phyloP scores from a whole-genome alignment of 345 rosid species.

The Viola odorata region DNA sequence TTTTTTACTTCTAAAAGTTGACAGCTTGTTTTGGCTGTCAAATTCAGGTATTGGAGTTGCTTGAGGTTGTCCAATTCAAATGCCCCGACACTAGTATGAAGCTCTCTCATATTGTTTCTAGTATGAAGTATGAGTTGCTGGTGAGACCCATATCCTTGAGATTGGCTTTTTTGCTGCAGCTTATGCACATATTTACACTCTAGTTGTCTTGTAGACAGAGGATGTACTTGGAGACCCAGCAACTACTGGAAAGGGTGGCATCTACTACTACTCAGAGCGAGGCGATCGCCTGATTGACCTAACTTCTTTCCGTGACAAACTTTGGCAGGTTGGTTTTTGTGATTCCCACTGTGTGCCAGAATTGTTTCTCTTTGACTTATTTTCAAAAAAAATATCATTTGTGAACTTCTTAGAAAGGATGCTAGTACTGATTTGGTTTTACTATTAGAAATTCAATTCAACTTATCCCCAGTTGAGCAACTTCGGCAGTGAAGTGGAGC shows the following conservation, averaged over 20 bases:
- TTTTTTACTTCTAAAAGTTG: conserved; percentile 5
- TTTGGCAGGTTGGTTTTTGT: conserved; percentile 61
- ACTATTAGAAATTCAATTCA: conserved; percentile 56
- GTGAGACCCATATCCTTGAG: conserved; percentile 34
- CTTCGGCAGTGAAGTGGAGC: conserved; percentile 60
- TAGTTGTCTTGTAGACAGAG: conserved; percentile 49
- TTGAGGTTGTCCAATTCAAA: conserved; percentile 80
- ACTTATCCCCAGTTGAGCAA: conserved; percentile 57
- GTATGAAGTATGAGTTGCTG: conserved; percentile 58
- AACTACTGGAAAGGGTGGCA: conserved; percentile 71
- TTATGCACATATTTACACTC: conserved; percentile 7
- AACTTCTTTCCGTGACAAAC: conserved; percentile 64
- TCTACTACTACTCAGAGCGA: conserved; percentile 83
- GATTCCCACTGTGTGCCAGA: too few relatives aligned
- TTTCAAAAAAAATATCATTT: too few relatives aligned
- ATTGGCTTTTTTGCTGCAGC: conserved; percentile 2
- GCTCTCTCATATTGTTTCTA: conserved; percentile 63
- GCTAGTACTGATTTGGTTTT: conserved; percentile 17
- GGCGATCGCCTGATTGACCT: conserved; percentile 91
- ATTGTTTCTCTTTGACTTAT: too few relatives aligned
- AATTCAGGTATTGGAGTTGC: conserved; percentile 73
- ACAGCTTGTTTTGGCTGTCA: conserved; percentile 10
- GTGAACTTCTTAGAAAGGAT: background rate
- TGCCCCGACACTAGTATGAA: conserved; percentile 67
- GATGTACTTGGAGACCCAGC: conserved; percentile 65